Conservation (phyloP, 75 land plant genomes). For the Adiantum capillusveneris region DNA sequence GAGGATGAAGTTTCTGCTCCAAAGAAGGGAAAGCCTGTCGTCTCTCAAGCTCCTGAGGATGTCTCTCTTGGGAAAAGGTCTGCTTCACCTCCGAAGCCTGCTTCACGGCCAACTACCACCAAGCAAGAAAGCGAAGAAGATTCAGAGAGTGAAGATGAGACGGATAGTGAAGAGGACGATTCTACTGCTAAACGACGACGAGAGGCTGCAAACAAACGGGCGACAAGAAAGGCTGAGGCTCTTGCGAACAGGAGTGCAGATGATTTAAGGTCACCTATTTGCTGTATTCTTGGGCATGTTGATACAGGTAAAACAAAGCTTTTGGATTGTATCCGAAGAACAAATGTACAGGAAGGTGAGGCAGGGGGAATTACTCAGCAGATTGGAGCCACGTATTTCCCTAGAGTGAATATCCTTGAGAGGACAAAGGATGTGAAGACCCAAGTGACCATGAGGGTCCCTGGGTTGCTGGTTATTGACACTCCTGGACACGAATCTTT, state of each 20-base stretch:
- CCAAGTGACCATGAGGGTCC: conserved; percentile 75
- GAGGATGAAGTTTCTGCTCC: conserved; percentile 18
- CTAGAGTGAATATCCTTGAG: conserved; percentile 90
- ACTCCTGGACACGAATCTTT: conserved; percentile 99
- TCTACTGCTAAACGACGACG: conserved; percentile 12
- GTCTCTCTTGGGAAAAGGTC: conserved; percentile 8
- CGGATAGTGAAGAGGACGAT: conserved; percentile 23
- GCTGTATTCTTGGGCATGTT: conserved; percentile 99
- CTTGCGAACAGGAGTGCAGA: conserved; percentile 39
- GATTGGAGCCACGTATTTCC: conserved; percentile 98
- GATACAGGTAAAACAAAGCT: conserved; percentile 98
- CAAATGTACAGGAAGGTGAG: conserved; percentile 99
- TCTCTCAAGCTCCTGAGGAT: conserved; percentile 16
- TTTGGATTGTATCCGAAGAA: conserved; percentile 90
- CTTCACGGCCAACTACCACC: conserved; percentile 14
- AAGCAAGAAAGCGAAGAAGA: conserved; percentile 24
- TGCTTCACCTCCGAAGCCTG: conserved; percentile 11
- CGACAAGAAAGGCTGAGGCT: conserved; percentile 33
- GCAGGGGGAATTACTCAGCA: conserved; percentile 99
- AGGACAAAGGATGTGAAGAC: conserved; percentile 88
- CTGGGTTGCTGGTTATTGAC: conserved; percentile 93
- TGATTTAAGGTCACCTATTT: conserved; percentile 88
- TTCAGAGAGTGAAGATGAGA: conserved; percentile 28
- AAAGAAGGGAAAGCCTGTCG: conserved; percentile 11
- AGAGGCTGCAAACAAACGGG: conserved; percentile 22